Evolutionary conservation across 2,329 filamentous ascomycete genomes (phyloP).

Genomic region (Paecilomyces sp.): DNA sequence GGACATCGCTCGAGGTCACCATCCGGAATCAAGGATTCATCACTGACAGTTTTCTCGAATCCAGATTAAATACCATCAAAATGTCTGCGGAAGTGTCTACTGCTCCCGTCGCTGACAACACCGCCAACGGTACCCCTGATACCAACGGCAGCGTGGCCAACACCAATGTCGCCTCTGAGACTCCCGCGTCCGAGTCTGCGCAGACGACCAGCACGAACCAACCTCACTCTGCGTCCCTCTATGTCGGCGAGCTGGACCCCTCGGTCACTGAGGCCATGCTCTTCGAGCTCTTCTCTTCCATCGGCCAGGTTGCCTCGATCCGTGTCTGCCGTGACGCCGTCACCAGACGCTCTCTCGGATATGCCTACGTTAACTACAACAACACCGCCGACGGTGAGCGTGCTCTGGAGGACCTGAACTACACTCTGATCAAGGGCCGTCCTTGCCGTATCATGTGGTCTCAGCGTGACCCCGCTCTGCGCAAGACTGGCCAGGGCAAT

Average conservation of each 20-base stretch:
- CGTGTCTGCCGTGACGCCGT: slow-evolving; percentile 99
- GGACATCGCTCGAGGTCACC: slow-evolving; percentile 2
- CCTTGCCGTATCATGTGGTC: slow-evolving; percentile 99
- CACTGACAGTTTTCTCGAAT: slow-evolving; percentile 6
- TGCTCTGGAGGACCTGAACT: slow-evolving; percentile 98
- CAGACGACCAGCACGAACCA: slow-evolving; percentile 59
- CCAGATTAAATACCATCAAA: slow-evolving; percentile 54
- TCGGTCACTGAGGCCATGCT: slow-evolving; percentile 99
- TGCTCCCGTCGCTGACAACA: slow-evolving; percentile 56
- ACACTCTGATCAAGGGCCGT: slow-evolving; percentile 97
- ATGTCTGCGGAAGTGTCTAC: slow-evolving; percentile 75
- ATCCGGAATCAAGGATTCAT: not conserved
- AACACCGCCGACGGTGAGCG: slow-evolving; percentile 93
- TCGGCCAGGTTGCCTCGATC: slow-evolving; percentile 96
- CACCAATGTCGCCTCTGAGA: slow-evolving; percentile 51
- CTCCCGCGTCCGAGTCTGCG: slow-evolving; percentile 36
- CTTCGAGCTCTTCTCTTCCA: slow-evolving; percentile 99
- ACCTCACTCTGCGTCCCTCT: slow-evolving; percentile 94
- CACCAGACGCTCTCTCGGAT: slow-evolving; percentile 95
- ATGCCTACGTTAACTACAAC: slow-evolving; percentile 99
- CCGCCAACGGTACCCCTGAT: slow-evolving; percentile 56
- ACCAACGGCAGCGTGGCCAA: slow-evolving; percentile 56
- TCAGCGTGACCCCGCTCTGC: slow-evolving; percentile 95
- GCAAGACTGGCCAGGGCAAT: slow-evolving; percentile 98
- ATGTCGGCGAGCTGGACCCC: slow-evolving; percentile 96